These are phyloP conservation scores for Crithidia expoeki DNA, from an alignment of 208 protist species.

Conservation along the genomic window DNA sequence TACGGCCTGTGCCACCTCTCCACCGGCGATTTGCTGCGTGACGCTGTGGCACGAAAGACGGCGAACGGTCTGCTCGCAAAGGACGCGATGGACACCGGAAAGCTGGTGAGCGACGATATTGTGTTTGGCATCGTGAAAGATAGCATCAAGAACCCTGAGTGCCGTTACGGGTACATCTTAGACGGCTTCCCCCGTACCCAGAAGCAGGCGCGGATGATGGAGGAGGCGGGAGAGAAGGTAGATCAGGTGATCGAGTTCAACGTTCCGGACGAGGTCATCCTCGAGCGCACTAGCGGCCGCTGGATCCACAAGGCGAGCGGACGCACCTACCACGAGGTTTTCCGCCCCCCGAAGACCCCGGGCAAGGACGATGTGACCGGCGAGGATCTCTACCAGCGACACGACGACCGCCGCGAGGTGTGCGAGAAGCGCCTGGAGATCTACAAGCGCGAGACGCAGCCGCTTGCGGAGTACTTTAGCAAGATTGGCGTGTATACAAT, in stretches of 20 bases:
- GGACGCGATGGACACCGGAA: conserved; percentile 76
- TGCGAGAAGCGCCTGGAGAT: conserved; percentile 86
- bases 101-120: conserved; percentile 92
- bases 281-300: conserved; percentile 87
- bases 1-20: conserved; percentile 94
- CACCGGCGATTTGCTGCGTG: conserved; percentile 94
- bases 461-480: conserved; percentile 90
- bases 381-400: conserved; percentile 91
- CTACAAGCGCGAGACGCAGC: conserved; percentile 85
- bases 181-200: conserved; percentile 96
- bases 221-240: conserved; percentile 77
- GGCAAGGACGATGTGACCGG: conserved; percentile 94
- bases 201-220: conserved; percentile 92
- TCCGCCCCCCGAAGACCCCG: conserved; percentile 87
- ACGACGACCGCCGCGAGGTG: conserved; percentile 93
- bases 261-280: conserved; percentile 92
- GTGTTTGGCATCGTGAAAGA: conserved; percentile 92
- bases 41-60: conserved; percentile 77
- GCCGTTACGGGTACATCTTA: conserved; percentile 92
- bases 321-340: conserved; percentile 93
- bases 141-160: conserved; percentile 81
- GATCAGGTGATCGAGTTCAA: conserved; percentile 91
- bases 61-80: conserved; percentile 72
- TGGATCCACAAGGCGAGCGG: conserved; percentile 94
- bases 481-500: conserved; percentile 57